phyloP scores from a whole-genome alignment of 345 rosid genomes.

The Garcia nutans region DNA sequence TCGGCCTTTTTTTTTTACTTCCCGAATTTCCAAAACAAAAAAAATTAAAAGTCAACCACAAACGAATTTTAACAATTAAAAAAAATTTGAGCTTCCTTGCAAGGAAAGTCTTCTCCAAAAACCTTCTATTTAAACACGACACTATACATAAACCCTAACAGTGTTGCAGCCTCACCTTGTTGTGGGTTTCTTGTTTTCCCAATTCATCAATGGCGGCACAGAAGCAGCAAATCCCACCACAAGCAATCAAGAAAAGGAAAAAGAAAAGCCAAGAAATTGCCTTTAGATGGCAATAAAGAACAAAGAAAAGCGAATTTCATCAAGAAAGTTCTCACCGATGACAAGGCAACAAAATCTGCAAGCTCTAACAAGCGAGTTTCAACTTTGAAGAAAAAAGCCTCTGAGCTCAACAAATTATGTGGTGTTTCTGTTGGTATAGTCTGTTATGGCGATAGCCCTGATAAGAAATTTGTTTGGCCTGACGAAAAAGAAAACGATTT shows the following conservation, averaged over 20 bases:
- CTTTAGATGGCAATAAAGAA: background rate
- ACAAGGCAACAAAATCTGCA: background rate
- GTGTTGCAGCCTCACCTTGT: too few relatives aligned
- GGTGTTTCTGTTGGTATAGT: background rate
- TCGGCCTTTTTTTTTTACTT: too few relatives aligned
- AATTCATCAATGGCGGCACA: background rate
- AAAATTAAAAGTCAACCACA: too few relatives aligned
- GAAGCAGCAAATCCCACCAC: background rate
- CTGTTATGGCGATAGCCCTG: background rate
- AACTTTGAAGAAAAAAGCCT: background rate
- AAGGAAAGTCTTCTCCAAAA: too few relatives aligned
- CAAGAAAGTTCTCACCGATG: background rate
- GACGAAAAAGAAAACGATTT: background rate
- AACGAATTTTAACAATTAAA: too few relatives aligned
- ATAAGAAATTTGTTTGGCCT: background rate
- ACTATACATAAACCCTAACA: too few relatives aligned
- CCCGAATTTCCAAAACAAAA: too few relatives aligned
- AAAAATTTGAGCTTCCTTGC: too few relatives aligned
- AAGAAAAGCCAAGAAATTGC: background rate
- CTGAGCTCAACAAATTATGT: background rate
- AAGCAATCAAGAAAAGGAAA: background rate
- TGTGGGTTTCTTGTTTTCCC: background rate
- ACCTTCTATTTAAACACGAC: too few relatives aligned
- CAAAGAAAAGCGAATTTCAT: background rate
- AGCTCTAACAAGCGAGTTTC: background rate